Evolutionary conservation across 2,329 filamentous ascomycete species (phyloP).

Genomic region (Beauveria asiatica): DNA sequence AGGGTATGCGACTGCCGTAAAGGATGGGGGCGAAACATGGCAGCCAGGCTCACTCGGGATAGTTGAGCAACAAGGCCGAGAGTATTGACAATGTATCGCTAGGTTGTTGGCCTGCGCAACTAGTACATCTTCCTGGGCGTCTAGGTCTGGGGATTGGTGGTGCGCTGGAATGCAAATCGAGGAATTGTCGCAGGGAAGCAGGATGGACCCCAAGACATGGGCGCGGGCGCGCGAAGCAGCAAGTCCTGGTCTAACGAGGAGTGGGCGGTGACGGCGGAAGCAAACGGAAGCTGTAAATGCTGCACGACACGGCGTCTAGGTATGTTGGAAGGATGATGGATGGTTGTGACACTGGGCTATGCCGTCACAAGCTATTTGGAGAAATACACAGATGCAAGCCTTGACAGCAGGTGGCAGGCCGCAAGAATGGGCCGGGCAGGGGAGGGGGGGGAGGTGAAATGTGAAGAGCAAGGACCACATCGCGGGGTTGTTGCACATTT

Average conservation of each 20-base stretch:
- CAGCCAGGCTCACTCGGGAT: not conserved
- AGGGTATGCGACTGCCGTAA: conserved; percentile 48
- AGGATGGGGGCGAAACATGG: conserved; percentile 42
- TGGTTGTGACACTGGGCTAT: conserved; percentile 14
- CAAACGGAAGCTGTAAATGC: conserved; percentile 3
- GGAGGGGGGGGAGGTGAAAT: conserved; percentile 10
- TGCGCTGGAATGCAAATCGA: conserved; percentile 10
- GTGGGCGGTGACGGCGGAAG: not conserved
- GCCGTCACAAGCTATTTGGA: conserved; percentile 16
- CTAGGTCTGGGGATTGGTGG: not conserved
- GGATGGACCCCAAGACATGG: conserved; percentile 12
- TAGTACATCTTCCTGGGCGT: conserved; percentile 10
- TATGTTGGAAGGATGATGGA: conserved; percentile 7
- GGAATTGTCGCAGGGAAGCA: conserved; percentile 1
- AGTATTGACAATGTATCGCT: conserved; percentile 32
- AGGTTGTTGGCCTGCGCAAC: conserved; percentile 3
- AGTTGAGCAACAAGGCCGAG: conserved; percentile 16
- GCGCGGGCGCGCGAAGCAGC: conserved; percentile 7
- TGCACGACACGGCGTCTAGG: conserved; percentile 3
- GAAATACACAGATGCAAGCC: conserved; percentile 7
- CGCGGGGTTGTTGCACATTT: conserved; percentile 16
- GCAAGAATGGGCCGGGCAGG: conserved; percentile 12
- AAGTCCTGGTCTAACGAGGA: not conserved
- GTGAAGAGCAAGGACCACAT: conserved; percentile 13
- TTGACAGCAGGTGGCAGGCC: not conserved